Evolutionary conservation across 305 asterid genomes (phyloP).

Genomic region (Fraxinus paxiana): DNA sequence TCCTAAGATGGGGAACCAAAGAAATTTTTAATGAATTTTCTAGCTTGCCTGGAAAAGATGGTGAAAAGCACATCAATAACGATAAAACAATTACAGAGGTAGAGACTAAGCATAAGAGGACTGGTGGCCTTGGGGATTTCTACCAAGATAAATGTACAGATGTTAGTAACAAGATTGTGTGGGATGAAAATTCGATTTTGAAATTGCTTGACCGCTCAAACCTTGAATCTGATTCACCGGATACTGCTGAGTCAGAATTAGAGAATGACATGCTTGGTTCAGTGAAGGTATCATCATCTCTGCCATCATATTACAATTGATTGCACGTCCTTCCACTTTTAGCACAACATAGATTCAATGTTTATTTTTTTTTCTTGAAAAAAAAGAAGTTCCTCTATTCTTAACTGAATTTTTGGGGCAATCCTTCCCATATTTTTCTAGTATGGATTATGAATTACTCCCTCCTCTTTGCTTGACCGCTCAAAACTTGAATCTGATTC

Average conservation of each 20-base stretch:
- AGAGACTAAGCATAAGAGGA: slow-evolving; percentile 66
- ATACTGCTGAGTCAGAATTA: slow-evolving; percentile 59
- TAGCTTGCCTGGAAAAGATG: slow-evolving; percentile 47
- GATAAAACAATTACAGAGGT: slow-evolving; percentile 48
- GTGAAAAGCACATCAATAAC: slow-evolving; percentile 45
- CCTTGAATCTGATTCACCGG: slow-evolving; percentile 66
- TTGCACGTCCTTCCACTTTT: slow-evolving; percentile 9
- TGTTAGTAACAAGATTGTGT: slow-evolving; percentile 57
- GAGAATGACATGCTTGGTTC: slow-evolving; percentile 96
- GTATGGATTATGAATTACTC: background rate
- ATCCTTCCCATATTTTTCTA: background rate
- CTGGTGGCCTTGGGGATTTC: slow-evolving; percentile 95
- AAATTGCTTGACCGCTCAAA: slow-evolving; percentile 91
- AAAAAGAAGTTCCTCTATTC: background rate
- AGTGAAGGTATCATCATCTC: slow-evolving; percentile 60
- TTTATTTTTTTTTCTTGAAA: background rate
- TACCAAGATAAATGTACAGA: slow-evolving; percentile 86
- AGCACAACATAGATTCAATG: background rate
- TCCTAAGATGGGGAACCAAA: slow-evolving; percentile 94
- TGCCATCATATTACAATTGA: slow-evolving; percentile 20
- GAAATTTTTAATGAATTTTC: slow-evolving; percentile 81
- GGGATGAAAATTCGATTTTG: slow-evolving; percentile 83
- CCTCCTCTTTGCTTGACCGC: background rate
- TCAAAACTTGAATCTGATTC: background rate
- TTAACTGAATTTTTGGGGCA: background rate